These are phyloP conservation scores for Chrysoporthe austroafricana DNA, from an alignment of 2,329 filamentous ascomycete species.

Conservation along the genomic window DNA sequence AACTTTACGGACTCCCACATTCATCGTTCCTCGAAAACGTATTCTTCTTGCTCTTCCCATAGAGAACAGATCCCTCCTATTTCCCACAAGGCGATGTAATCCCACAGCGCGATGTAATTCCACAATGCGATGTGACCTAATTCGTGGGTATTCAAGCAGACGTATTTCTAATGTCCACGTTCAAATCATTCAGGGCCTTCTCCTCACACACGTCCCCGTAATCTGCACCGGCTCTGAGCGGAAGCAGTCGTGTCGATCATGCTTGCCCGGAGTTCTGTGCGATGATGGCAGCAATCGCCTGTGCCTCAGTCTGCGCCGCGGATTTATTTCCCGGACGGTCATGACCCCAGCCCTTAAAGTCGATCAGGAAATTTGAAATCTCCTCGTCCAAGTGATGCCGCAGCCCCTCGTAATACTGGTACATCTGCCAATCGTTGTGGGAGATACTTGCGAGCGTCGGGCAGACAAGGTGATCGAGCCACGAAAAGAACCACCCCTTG, in stretches of 20 bases:
- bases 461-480: background rate
- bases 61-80: background rate
- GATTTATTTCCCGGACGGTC: background rate
- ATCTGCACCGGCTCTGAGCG: no score
- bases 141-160: no score
- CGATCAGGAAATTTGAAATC: background rate
- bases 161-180: no score
- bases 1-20: background rate
- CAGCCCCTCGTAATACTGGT: background rate
- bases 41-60: background rate
- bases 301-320: background rate
- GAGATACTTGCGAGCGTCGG: background rate
- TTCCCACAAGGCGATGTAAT: background rate
- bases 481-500: background rate
- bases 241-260: background rate
- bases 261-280: background rate
- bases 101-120: no score
- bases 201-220: no score
- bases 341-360: conserved; percentile 1
- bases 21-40: background rate
- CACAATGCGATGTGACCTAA: no score
- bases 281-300: background rate
- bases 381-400: background rate
- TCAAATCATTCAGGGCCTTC: no score
- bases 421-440: fast-evolving